Conservation (phyloP, 768 basidiomycete species). For the Multifurca ochricompacta region DNA sequence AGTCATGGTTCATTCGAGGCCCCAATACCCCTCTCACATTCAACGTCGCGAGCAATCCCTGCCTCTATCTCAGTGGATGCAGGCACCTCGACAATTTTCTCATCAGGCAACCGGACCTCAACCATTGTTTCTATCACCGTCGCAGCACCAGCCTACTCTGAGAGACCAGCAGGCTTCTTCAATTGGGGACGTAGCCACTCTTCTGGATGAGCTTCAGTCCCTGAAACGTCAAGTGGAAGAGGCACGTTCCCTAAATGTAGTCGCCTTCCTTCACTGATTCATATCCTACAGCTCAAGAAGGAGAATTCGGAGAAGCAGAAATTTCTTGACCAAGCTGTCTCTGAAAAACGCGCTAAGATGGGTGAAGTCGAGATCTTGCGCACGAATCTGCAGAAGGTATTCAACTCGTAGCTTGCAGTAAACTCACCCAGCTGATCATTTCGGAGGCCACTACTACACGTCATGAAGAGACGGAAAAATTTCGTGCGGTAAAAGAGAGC, state of each 20-base stretch:
- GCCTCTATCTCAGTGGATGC: background rate
- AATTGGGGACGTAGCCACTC: background rate
- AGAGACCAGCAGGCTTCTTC: background rate
- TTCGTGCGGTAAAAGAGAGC: slow-evolving; percentile 15
- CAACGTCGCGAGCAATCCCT: background rate
- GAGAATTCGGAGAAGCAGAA: slow-evolving; percentile 11
- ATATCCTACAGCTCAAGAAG: slow-evolving; percentile 1
- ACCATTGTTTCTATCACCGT: background rate
- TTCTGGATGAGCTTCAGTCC: background rate
- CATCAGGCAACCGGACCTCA: background rate
- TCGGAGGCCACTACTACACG: slow-evolving; percentile 4
- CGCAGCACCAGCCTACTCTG: background rate
- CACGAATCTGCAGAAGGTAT: slow-evolving; percentile 17
- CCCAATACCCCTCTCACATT: background rate
- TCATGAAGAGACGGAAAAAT: slow-evolving; percentile 9
- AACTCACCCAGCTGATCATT: background rate
- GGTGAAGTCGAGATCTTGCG: slow-evolving; percentile 21
- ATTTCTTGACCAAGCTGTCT: slow-evolving; percentile 13
- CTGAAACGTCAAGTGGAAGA: slow-evolving; percentile 8
- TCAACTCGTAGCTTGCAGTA: background rate
- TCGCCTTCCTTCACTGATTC: background rate
- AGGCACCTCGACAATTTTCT: background rate
- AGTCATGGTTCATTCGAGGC: background rate
- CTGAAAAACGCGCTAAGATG: slow-evolving; percentile 19
- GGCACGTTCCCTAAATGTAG: background rate